Base-by-base conservation (phyloP, 2,329 filamentous ascomycete genomes). In the Calonectria ilicicola region DNA sequence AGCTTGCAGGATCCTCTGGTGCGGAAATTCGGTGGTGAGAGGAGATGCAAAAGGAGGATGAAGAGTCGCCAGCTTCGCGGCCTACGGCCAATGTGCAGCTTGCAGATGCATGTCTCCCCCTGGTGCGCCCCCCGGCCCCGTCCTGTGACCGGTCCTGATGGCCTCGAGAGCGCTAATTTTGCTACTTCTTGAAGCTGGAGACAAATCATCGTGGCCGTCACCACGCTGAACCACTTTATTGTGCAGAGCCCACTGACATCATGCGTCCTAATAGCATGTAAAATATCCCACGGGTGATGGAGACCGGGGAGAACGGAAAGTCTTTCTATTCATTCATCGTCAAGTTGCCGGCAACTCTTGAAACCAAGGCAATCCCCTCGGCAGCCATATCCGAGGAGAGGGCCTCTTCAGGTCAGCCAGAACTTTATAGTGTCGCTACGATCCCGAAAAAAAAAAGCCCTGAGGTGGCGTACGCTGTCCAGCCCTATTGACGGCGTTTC, bases 361-460 rank as follows among this genome's bases (percentile, higher is more conserved):
- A 51, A 66, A 47, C 21, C 60, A 46, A 67, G 62, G 66, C 46
- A 65, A 8, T 51, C 32, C 27, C 26, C 56, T 75, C 38, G 64
- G 62, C 62, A 67, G 42, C 58, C 58, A 46, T 35, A 56, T 65
- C 62, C 65, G 65, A 46, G 44, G 44, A 40, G 32, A 38, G 8
- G 46, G 10, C 32, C 63, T 56, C 64, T 65, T 32, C 65, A 19
- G 63, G 44, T 63, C 47, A 60, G n/a, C 53, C 51, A 21, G 56
- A 74, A 38, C 47, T 38, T 62, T n/a, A 64, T 69, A 38, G 60
- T 46, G 53, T 62, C 42, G 14, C 29, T 40, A n/a, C 12, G 66
- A 67, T 74, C 70, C 65, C 67, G 62, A 67, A 62, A 49, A 49
- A 67, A 62, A 49, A 49, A 72, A 68, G 58, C 42, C 69, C 44